These are phyloP conservation scores for Wilhelminamyces savonicus DNA, from an alignment of 805 yeast genomes.

Conservation along the genomic window DNA sequence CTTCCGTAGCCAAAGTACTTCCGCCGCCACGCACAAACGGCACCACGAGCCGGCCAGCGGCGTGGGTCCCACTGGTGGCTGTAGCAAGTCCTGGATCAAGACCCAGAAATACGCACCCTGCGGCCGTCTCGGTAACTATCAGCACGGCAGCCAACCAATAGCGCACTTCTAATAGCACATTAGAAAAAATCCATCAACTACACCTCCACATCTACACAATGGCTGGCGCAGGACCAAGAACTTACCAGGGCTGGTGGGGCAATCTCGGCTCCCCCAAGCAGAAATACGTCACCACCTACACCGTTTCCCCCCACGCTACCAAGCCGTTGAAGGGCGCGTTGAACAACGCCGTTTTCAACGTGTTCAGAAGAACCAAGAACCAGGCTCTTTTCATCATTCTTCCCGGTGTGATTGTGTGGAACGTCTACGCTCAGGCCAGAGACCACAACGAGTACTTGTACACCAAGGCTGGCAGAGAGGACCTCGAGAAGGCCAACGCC, in stretches of 20 bases:
- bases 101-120: no score
- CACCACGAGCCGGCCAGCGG: no score
- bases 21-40: no score
- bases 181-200: no score
- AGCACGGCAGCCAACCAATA: no score
- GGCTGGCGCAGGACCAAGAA: constrained; percentile 66
- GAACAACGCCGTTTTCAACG: constrained; percentile 84
- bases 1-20: no score
- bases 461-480: constrained; percentile 97
- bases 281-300: constrained; percentile 79
- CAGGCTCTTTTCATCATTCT: constrained; percentile 73
- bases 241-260: constrained; percentile 81
- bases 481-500: constrained; percentile 63
- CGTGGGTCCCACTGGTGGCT: no score
- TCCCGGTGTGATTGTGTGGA: constrained; percentile 79
- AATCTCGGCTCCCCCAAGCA: constrained; percentile 56
- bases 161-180: no score
- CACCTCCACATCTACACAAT: no score
- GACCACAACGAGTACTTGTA: constrained; percentile 90
- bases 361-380: constrained; percentile 86
- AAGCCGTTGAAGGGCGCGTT: constrained; percentile 83
- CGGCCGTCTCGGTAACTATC: no score
- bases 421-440: constrained; percentile 80
- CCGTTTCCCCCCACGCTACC: constrained; percentile 92
- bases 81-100: no score